Base-by-base conservation (phyloP, 306 rosid species). In the Sphenostylis stenocarpa region DNA sequence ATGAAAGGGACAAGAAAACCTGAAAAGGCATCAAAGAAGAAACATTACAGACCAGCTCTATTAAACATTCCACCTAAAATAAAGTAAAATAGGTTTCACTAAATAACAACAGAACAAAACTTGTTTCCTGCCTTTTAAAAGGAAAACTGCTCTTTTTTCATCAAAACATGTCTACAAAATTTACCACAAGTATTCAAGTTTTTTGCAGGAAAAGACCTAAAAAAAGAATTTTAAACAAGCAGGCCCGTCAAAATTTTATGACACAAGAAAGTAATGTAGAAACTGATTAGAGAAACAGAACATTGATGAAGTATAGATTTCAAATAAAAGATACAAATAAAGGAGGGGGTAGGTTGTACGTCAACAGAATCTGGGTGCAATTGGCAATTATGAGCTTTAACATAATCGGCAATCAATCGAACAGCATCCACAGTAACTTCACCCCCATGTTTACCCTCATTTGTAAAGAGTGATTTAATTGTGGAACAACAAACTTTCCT, bases 401-500 rank as follows among this genome's bases (percentile, higher is more conserved):
- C 97, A 56, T 66, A 82, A 80, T 85, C 77, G 67, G 99, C 91
- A 88, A 95, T 89, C 91, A 92, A 85, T 61, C 91, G 88, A 73
- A 95, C 98, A 82, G 97, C 94, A 85, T 89, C 98, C 81, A 85
- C 83, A 14, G 98, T 95, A 58, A 83, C 91, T 85, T 87, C 99
- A 65, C 99, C 97, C 21, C 97, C 91, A 67, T 92, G 99, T 69
- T 92, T 92, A 70, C 98, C 96, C 88, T 87, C 99, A 8, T 87
- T 91, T 73, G 84, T 86, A 79, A 90, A 91, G 73, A 92, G 87
- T 41, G 94, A 92, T 82, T 88, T 87, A 64, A 91, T 81, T 34
- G 96, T 72, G 49, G 93, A 86, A 78, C 94, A 87, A 72, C 98
- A 90, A 52, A 88, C 85, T 77, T 85, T 90, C 86, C 99, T 95